Percentiles rank a stretch among this genome's conserved stretches.
Conservation (phyloP, 192 early-diverging fungal genomes). For the Spizellomyces punctatus region DNA sequence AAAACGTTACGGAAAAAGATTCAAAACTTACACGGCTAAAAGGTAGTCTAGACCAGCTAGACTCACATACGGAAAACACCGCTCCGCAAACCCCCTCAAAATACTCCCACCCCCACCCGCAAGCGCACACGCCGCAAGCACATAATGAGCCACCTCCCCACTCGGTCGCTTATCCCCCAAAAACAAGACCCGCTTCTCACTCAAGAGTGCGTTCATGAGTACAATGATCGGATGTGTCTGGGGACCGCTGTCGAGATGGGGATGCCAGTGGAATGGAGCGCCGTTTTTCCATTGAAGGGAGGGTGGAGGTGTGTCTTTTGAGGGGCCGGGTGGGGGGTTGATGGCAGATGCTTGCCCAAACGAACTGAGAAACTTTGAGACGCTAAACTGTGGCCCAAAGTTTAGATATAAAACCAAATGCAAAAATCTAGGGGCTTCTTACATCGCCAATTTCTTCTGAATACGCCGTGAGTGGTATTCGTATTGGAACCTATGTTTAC, state of each 20-base stretch:
- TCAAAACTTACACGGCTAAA: constrained; percentile 65
- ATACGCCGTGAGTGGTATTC: constrained; percentile 83
- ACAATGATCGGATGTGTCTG: constrained; percentile 86
- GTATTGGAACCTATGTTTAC: constrained; percentile 61
- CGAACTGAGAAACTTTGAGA: constrained; percentile 33
- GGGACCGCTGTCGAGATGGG: constrained; percentile 87
- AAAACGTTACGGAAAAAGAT: background rate
- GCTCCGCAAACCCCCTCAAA: constrained; percentile 79
- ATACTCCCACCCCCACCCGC: constrained; percentile 89
- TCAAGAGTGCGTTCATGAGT: constrained; percentile 85
- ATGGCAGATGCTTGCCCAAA: constrained; percentile 22
- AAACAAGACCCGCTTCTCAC: constrained; percentile 92
- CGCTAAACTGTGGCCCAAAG: constrained; percentile 16
- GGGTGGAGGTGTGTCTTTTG: constrained; percentile 19
- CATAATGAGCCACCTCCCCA: constrained; percentile 91
- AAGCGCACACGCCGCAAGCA: constrained; percentile 84
- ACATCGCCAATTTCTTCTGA: constrained; percentile 92
- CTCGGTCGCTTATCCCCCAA: constrained; percentile 87
- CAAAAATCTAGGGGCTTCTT: constrained; percentile 31
- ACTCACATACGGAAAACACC: constrained; percentile 91
- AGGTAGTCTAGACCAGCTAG: constrained; percentile 84
- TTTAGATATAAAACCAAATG: constrained; percentile 6
- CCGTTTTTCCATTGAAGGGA: constrained; percentile 38
- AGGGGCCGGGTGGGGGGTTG: background rate
- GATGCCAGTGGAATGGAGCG: constrained; percentile 64